A percentile compares a stretch with the other conserved stretches of the same genome.
phyloP scores from a whole-genome alignment of 2,329 filamentous ascomycete species.

The Neopestalotiopsis sp. region DNA sequence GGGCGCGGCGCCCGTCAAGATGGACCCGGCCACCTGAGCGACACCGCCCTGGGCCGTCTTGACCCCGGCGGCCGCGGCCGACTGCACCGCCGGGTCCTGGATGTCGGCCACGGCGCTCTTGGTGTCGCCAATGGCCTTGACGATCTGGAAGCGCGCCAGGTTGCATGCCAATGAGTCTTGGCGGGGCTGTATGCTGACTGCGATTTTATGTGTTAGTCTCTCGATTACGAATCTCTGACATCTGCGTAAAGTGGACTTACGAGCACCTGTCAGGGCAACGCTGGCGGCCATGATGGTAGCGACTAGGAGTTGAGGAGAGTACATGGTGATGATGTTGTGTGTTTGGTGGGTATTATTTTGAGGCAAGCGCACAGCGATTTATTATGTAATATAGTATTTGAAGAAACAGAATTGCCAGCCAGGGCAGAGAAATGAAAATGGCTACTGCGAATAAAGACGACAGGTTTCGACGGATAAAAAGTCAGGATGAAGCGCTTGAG shows the following conservation, averaged over 20 bases:
- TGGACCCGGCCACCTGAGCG: constrained; percentile 17
- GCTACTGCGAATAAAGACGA: not conserved
- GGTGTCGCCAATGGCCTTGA: constrained; percentile 21
- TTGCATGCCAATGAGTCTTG: constrained; percentile 19
- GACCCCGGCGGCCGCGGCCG: constrained; percentile 20
- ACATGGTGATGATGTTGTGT: constrained; percentile 19
- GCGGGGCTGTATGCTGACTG: constrained; percentile 15
- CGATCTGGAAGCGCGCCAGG: constrained; percentile 20
- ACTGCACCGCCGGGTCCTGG: constrained; percentile 19
- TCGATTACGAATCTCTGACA: too few relatives aligned
- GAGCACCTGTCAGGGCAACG: constrained; percentile 16
- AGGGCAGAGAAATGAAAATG: constrained; percentile 1
- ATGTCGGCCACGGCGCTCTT: constrained; percentile 21
- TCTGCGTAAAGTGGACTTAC: constrained; percentile 6
- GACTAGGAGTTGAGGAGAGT: constrained; percentile 15
- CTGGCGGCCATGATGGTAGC: constrained; percentile 16
- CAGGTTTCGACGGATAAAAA: constrained; percentile 13
- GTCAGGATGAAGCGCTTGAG: constrained; percentile 1
- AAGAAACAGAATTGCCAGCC: constrained; percentile 3
- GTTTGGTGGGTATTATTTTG: not conserved
- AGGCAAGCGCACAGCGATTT: not conserved
- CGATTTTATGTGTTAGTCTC: not conserved
- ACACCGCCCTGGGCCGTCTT: constrained; percentile 21
- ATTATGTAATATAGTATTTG: not conserved
- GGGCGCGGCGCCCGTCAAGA: constrained; percentile 19